These are phyloP conservation scores for Ceratocystiopsis brevicomis DNA, from an alignment of 2,329 filamentous ascomycete genomes.

Conservation along the genomic window DNA sequence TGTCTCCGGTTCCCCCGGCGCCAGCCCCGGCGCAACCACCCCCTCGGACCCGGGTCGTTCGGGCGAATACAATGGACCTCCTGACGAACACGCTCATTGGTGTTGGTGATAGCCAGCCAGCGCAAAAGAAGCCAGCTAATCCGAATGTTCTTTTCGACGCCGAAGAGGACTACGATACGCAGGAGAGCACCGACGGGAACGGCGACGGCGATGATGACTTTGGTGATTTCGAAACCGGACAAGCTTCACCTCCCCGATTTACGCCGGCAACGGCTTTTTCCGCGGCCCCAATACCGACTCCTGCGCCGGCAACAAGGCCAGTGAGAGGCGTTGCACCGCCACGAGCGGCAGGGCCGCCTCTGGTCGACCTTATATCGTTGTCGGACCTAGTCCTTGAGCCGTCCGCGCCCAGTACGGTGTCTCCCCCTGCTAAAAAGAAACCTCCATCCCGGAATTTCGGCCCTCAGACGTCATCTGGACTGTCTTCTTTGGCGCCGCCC, in stretches of 20 bases:
- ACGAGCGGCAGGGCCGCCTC: background rate
- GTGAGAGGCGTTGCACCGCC: background rate
- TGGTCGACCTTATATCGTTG: conserved; percentile 8
- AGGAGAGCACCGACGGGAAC: conserved; percentile 19
- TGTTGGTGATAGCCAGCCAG: conserved; percentile 10
- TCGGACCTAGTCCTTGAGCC: conserved; percentile 4
- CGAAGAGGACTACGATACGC: conserved; percentile 19
- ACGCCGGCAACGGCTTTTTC: no score
- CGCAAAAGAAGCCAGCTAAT: conserved; percentile 15
- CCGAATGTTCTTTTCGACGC: conserved; percentile 49
- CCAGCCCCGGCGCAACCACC: conserved; percentile 8
- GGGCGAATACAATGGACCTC: conserved; percentile 34
- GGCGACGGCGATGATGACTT: conserved; percentile 12
- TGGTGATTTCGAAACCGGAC: conserved; percentile 14
- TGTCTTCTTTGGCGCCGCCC: no score
- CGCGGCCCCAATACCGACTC: background rate
- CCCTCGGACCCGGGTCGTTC: conserved; percentile 17
- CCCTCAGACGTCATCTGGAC: no score
- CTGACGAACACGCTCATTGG: conserved; percentile 33
- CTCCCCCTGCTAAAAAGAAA: no score
- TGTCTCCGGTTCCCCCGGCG: conserved; percentile 2
- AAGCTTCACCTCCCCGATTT: no score
- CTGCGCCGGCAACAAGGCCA: background rate
- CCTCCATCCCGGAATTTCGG: no score
- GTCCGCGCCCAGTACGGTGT: no score